phyloP scores from a whole-genome alignment of 768 basidiomycete genomes.

The Amanita exitialis region DNA sequence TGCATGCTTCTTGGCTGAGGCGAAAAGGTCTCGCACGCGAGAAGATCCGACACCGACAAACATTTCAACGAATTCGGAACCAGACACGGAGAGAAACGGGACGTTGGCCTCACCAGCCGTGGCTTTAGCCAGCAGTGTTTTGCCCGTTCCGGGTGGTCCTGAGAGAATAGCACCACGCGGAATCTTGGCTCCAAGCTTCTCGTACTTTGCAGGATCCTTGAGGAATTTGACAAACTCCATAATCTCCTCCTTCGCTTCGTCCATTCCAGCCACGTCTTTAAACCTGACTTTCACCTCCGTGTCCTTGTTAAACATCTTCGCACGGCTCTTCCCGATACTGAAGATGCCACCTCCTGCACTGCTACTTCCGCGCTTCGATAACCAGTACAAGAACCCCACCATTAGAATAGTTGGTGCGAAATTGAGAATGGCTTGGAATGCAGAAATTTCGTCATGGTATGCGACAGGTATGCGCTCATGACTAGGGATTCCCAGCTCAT shows the following conservation, averaged over 20 bases:
- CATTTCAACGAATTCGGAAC: slow-evolving; percentile 99
- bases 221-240: slow-evolving; percentile 99
- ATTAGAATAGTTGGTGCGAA: slow-evolving; percentile 94
- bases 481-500: slow-evolving; percentile 84
- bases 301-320: slow-evolving; percentile 95
- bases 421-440: slow-evolving; percentile 70
- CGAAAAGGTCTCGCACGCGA: slow-evolving; percentile 94
- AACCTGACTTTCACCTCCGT: slow-evolving; percentile 90
- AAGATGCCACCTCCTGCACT: slow-evolving; percentile 85
- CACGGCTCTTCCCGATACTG: slow-evolving; percentile 91
- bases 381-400: slow-evolving; percentile 82
- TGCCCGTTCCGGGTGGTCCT: slow-evolving; percentile 96
- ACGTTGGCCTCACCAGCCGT: slow-evolving; percentile 97
- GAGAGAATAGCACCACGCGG: slow-evolving; percentile 92
- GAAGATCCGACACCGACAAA: slow-evolving; percentile 99
- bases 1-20: slow-evolving; percentile 94
- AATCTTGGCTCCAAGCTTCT: slow-evolving; percentile 96
- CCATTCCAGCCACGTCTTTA: slow-evolving; percentile 98
- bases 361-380: slow-evolving; percentile 62
- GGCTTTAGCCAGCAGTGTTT: slow-evolving; percentile 95
- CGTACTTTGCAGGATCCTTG: slow-evolving; percentile 90
- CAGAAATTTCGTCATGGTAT: slow-evolving; percentile 91
- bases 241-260: slow-evolving; percentile 99
- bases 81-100: slow-evolving; percentile 96
- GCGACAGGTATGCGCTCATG: slow-evolving; percentile 94